Evolutionary conservation across 495 filamentous ascomycete species (phyloP).

Genomic region (Chaetomium cochliodes): DNA sequence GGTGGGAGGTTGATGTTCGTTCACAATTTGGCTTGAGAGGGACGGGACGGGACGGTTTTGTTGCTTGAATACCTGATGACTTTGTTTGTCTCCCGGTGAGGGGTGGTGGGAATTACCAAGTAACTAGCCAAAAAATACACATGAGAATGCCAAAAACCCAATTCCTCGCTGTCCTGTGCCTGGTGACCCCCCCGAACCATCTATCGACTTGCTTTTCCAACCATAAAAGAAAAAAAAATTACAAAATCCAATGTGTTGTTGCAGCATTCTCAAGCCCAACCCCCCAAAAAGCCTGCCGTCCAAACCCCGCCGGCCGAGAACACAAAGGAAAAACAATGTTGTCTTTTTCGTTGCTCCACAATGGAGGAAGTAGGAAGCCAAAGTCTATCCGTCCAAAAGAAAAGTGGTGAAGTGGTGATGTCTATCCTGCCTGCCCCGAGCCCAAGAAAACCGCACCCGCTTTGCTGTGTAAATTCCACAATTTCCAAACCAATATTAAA

Average conservation of each 20-base stretch:
- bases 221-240: not conserved
- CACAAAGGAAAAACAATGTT: slow-evolving; percentile 8
- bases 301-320: not conserved
- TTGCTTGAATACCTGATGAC: not conserved
- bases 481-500: slow-evolving; percentile 20
- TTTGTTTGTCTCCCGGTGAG: not conserved
- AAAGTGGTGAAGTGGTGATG: slow-evolving; percentile 27
- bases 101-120: not conserved
- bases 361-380: slow-evolving; percentile 12
- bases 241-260: slow-evolving; percentile 4
- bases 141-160: not conserved
- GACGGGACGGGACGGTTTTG: not conserved
- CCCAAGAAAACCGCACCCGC: slow-evolving; percentile 12
- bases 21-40: not conserved
- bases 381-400: slow-evolving; percentile 30
- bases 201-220: slow-evolving; percentile 10
- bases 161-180: slow-evolving; percentile 7
- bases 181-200: not conserved
- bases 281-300: not conserved
- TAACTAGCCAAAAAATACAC: not conserved
- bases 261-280: not conserved
- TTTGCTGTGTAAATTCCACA: slow-evolving; percentile 13
- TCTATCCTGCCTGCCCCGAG: slow-evolving; percentile 27
- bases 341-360: slow-evolving; percentile 14
- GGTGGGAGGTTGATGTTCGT: too few species aligned